Evolutionary conservation across 2,329 filamentous ascomycete species (phyloP).

Genomic region (Paramyrothecium sp.): DNA sequence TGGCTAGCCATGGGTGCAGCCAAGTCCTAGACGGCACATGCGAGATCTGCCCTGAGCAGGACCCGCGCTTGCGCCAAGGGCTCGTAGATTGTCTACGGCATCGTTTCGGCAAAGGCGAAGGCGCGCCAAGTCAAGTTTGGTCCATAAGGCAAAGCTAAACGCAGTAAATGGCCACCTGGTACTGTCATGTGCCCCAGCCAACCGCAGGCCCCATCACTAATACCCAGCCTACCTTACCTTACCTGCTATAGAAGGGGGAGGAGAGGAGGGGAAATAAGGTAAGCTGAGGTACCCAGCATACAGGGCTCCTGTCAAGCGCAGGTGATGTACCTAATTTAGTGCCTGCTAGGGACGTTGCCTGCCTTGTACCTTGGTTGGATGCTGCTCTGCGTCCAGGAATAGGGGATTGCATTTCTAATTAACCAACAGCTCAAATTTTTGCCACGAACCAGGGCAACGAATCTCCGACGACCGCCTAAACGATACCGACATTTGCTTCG

Average conservation of each 20-base stretch:
- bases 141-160: too few species aligned
- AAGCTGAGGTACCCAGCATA: background rate
- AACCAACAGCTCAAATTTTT: background rate
- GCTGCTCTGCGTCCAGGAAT: constrained; percentile 7
- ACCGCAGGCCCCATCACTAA: background rate
- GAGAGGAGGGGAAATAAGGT: background rate
- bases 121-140: too few species aligned
- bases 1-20: too few species aligned
- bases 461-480: background rate
- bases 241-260: background rate
- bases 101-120: background rate
- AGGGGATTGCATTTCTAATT: constrained; percentile 11
- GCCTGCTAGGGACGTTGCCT: background rate
- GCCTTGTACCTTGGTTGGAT: background rate
- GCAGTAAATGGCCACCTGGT: background rate
- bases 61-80: background rate
- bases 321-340: background rate
- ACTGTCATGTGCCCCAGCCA: background rate
- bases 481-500: background rate
- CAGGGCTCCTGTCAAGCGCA: background rate
- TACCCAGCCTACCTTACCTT: background rate
- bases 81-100: background rate
- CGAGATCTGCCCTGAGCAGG: too few species aligned
- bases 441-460: background rate
- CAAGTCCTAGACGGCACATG: too few species aligned